Evolutionary conservation across 139 green algal genomes (phyloP), one percentile per base, ranked within the genome.

Genomic region (Chlamydomonas sp.): DNA sequence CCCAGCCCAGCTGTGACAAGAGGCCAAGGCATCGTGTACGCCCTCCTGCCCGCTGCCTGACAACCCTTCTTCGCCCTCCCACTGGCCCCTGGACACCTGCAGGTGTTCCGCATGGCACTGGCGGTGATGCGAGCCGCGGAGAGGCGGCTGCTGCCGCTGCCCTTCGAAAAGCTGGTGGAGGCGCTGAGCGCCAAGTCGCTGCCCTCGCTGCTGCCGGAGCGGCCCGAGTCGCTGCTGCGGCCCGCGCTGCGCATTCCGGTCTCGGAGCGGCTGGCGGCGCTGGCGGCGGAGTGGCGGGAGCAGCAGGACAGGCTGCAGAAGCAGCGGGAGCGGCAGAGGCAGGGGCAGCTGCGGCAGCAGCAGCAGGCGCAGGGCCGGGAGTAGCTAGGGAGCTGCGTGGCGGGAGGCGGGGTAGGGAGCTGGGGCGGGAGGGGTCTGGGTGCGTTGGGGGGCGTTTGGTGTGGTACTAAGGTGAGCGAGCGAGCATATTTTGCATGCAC

Each of bases 31-130:
- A 49, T 49, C 31, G 31, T 49, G 31, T 49, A 49, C 31, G 31
- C 31, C 31, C 31, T 49, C 31, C 31, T 49, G 31, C 31, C 31
- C 31, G 31, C 31, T 49, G 10, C 12, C 67, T 5, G 8, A 12
- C 67, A 20, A 63, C 79, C 12, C 14, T 6, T n/a, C 17, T 1
- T 14, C 83, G 0, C 17, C 49, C 49, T 59, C 31, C 74, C 14
- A 14, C 49, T 49, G 31, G 31, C 31, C 31, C 31, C 31, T 49
- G 31, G 31, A 49, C 31, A 49, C 57, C 64, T 20, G 63, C 64
- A 88, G 18, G 87, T 97, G 62, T 97, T 95, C 88, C 94, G 93
- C 4, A 93, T 98, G 63, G 96, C 94, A 0, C 87, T 97, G 79
- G 93, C 91, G 31, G 86, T 98, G 63, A 81, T 98, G 77, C 92